Evolutionary conservation across 345 rosid species (phyloP), one percentile per base, ranked within the genome.

Genomic region (Boechera retrofracta): DNA sequence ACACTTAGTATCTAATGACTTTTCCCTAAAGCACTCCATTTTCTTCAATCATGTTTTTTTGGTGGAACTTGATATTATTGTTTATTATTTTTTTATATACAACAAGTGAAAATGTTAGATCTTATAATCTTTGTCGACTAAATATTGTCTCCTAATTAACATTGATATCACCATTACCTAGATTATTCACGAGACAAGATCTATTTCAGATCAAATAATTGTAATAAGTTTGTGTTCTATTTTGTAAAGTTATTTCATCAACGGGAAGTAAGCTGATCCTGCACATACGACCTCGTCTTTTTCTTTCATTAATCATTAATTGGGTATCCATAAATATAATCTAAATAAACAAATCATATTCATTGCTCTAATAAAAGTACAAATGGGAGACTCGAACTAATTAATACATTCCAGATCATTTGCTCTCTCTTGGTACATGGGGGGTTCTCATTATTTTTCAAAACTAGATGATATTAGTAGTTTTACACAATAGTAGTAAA

Each of bases 1-100:
- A 71, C 73, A 67, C 68, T 67, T 49, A 56, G 67, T 64, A 54
- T 71, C 68, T 64, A 78, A 78, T 66, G 41, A 52, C 41, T 61
- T 78, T 66, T 16, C 36, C 45, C 68, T 56, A 65, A 57, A 72
- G 47, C 58, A 73, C 57, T 73, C 60, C 66, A 64, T 35, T 77
- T 69, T 55, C 71, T 55, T 63, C 29, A 53, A 10, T 51, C 11
- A 21, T 76, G 6, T 7, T 11, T 64, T 53, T 6, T 59, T 38
- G 21, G 29, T 39, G 26, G 18, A 42, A 42, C 36, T 13, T 64
- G 4, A 16, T 3, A 41, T 53, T 21, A 21, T 1, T 21, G 1
- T 21, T 21, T 21, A 21, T 21, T 5, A 2, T 35, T 5, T 18
- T 1, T 29, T 13, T 11, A 16, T 2, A 63, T 28, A 38, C n/a